These are phyloP conservation scores for Candida gigantensis DNA, from an alignment of 1,139 yeast genomes.

Conservation along the genomic window DNA sequence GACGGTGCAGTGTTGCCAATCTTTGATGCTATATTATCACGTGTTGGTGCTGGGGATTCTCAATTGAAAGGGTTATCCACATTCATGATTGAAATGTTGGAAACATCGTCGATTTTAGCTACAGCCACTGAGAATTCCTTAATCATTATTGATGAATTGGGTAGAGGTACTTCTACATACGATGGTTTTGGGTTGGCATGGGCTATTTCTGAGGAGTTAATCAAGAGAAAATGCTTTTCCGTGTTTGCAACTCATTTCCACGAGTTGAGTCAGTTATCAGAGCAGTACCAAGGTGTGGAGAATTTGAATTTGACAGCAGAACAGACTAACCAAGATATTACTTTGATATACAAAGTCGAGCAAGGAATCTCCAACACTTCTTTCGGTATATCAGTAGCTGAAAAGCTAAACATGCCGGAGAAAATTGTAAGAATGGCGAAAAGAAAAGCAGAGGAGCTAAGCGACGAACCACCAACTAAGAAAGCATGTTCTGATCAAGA, in stretches of 20 bases:
- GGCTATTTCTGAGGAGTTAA: slow-evolving; percentile 88
- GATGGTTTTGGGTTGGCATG: slow-evolving; percentile 98
- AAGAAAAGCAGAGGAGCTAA: slow-evolving; percentile 86
- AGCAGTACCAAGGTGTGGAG: slow-evolving; percentile 56
- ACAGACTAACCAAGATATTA: slow-evolving; percentile 56
- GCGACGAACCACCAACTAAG: slow-evolving; percentile 57
- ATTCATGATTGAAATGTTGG: slow-evolving; percentile 97
- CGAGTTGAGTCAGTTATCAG: slow-evolving; percentile 80
- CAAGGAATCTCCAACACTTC: slow-evolving; percentile 93
- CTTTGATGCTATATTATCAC: slow-evolving; percentile 88
- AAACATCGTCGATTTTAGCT: slow-evolving; percentile 87
- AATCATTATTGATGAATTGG: slow-evolving; percentile 91
- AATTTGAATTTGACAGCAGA: slow-evolving; percentile 96
- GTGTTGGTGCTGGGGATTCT: slow-evolving; percentile 99
- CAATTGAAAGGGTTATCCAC: slow-evolving; percentile 96
- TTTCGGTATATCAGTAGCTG: slow-evolving; percentile 97
- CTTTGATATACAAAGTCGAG: slow-evolving; percentile 85
- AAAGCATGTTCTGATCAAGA: slow-evolving; percentile 57
- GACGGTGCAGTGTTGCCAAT: slow-evolving; percentile 68
- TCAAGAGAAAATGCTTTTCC: slow-evolving; percentile 74
- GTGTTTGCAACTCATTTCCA: slow-evolving; percentile 97
- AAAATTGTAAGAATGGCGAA: slow-evolving; percentile 94
- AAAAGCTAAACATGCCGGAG: slow-evolving; percentile 85
- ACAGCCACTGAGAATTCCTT: slow-evolving; percentile 83
- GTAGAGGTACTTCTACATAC: slow-evolving; percentile 95